These are phyloP conservation scores for Fusarium protoensiforme DNA, from an alignment of 2,329 filamentous ascomycete species.

Conservation along the genomic window DNA sequence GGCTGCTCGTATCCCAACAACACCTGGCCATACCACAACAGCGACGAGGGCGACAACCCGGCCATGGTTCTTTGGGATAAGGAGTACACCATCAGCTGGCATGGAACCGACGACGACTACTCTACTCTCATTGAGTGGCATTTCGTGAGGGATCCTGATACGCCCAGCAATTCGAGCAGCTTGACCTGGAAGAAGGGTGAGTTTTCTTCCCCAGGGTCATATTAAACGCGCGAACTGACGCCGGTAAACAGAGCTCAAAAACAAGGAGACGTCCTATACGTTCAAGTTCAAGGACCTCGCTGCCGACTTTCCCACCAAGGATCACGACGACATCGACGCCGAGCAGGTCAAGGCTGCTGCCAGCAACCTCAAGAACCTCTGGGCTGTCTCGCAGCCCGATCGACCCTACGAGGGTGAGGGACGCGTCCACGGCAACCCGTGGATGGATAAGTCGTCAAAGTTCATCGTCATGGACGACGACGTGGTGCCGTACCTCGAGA, in stretches of 20 bases:
- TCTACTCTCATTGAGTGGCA: conserved; percentile 20
- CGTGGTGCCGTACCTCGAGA: conserved; percentile 14
- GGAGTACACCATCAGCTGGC: conserved; percentile 27
- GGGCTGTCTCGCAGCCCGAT: conserved; percentile 21
- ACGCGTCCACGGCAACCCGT: conserved; percentile 10
- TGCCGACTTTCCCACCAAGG: conserved; percentile 21
- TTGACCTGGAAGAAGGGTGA: conserved; percentile 19
- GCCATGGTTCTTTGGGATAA: conserved; percentile 30
- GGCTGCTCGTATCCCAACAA: conserved; percentile 18
- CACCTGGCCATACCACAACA: conserved; percentile 8
- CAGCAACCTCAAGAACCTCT: conserved; percentile 17
- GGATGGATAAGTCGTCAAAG: conserved; percentile 24
- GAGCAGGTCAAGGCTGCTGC: conserved; percentile 24
- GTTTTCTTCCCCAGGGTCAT: background rate
- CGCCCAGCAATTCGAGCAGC: conserved; percentile 18
- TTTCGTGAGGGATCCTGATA: conserved; percentile 22
- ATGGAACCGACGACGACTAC: conserved; percentile 25
- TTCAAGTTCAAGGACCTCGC: conserved; percentile 29
- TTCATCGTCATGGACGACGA: conserved; percentile 27
- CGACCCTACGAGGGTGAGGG: conserved; percentile 12
- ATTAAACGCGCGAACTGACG: background rate
- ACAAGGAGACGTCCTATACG: conserved; percentile 20
- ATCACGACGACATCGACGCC: conserved; percentile 18
- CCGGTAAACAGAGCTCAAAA: conserved; percentile 7
- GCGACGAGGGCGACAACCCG: conserved; percentile 9